Percentiles rank a stretch among this genome's conserved stretches.
Conservation (phyloP, 1,139 yeast species). For the Spathaspora sp. region DNA sequence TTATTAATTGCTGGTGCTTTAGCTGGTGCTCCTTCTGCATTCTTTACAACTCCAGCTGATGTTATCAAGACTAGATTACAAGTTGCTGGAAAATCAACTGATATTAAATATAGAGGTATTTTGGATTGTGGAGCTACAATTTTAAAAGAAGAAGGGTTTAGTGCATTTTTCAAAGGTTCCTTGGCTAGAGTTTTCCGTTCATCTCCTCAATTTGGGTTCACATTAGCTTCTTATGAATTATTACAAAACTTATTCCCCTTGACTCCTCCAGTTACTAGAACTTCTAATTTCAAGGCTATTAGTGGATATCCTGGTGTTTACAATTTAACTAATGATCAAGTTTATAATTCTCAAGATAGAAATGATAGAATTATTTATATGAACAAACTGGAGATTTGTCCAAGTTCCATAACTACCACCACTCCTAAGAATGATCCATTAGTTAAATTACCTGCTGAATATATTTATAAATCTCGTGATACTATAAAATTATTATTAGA, state of each 20-base stretch:
- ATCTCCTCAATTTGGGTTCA: constrained; percentile 97
- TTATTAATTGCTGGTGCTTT: constrained; percentile 85
- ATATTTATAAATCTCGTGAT: constrained; percentile 62
- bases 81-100: constrained; percentile 77
- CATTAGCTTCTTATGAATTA: constrained; percentile 92
- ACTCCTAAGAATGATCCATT: constrained; percentile 33
- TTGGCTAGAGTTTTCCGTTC: constrained; percentile 93
- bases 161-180: constrained; percentile 95
- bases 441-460: constrained; percentile 46
- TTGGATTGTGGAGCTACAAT: constrained; percentile 75
- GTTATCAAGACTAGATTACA: constrained; percentile 95
- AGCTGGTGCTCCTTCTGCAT: constrained; percentile 98
- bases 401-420: constrained; percentile 21
- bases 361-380: constrained; percentile 40
- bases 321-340: constrained; percentile 49
- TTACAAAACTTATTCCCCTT: constrained; percentile 53
- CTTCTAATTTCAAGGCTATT: constrained; percentile 45
- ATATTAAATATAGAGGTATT: constrained; percentile 74
- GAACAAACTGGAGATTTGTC: constrained; percentile 31
- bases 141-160: constrained; percentile 67
- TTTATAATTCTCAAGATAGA: constrained; percentile 34
- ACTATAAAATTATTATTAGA: constrained; percentile 62
- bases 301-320: constrained; percentile 51
- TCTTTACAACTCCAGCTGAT: constrained; percentile 93
- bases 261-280: constrained; percentile 46